These are phyloP conservation scores for Botryobasidium botryosum DNA, from an alignment of 768 basidiomycete species.

Conservation along the genomic window DNA sequence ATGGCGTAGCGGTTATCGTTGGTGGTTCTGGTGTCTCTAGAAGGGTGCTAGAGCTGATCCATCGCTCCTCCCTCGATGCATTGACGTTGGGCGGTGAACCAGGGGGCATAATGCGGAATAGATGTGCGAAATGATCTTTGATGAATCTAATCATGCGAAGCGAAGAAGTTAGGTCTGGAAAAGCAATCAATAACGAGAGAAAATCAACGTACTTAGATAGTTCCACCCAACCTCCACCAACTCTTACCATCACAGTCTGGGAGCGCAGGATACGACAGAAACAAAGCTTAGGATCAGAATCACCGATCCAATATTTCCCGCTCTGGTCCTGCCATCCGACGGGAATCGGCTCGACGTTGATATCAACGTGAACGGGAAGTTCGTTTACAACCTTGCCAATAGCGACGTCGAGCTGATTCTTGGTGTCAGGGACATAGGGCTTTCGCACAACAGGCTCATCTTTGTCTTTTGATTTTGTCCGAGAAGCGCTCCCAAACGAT, in stretches of 20 bases:
- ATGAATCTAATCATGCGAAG: constrained; percentile 71
- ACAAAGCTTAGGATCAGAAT: constrained; percentile 75
- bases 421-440: constrained; percentile 73
- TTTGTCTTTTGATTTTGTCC: not conserved
- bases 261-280: constrained; percentile 84
- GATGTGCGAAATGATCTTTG: constrained; percentile 68
- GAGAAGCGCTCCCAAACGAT: too few species aligned
- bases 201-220: constrained; percentile 54
- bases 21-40: constrained; percentile 36
- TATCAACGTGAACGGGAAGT: constrained; percentile 66
- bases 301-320: constrained; percentile 93
- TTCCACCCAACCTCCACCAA: constrained; percentile 90
- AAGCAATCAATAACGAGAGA: not conserved
- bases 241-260: constrained; percentile 90
- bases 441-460: constrained; percentile 28
- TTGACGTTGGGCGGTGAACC: constrained; percentile 32
- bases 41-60: constrained; percentile 68
- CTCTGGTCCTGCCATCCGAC: constrained; percentile 87
- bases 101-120: constrained; percentile 46
- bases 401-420: constrained; percentile 80
- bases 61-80: constrained; percentile 47
- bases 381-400: constrained; percentile 86
- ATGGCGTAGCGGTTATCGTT: too few species aligned
- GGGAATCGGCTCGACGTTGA: constrained; percentile 44
- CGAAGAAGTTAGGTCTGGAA: not conserved